A percentile compares a stretch with the other conserved stretches of the same genome.
Evolutionary conservation across 2,329 filamentous ascomycete species (phyloP).

Genomic region (Microdochium bolleyi): DNA sequence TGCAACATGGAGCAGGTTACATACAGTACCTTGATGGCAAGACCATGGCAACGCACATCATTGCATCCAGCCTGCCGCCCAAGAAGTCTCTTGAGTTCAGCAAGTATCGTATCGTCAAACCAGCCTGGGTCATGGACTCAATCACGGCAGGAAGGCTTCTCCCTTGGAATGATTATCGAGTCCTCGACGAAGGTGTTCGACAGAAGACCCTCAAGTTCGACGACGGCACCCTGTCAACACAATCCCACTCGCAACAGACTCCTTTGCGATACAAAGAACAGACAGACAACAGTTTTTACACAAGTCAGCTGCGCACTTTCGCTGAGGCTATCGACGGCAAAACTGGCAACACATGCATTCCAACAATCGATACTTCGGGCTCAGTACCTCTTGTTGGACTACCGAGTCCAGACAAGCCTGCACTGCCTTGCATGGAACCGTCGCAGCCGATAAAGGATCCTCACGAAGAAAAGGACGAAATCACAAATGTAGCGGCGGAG

Average conservation of each 20-base stretch:
- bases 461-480: neutral
- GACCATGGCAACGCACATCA: conserved; percentile 91
- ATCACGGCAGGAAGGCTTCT: conserved; percentile 72
- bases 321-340: conserved; percentile 11
- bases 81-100: conserved; percentile 89
- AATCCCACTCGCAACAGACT: conserved; percentile 45
- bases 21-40: conserved; percentile 93
- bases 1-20: conserved; percentile 89
- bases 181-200: conserved; percentile 74
- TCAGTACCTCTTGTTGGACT: too few relatives aligned
- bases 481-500: neutral
- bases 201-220: conserved; percentile 67
- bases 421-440: too few relatives aligned
- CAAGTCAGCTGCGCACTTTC: conserved; percentile 51
- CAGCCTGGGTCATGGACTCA: conserved; percentile 89
- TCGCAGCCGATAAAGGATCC: too few relatives aligned
- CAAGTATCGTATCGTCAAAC: conserved; percentile 86
- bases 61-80: conserved; percentile 80
- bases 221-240: conserved; percentile 57
- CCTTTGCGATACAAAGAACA: conserved; percentile 69
- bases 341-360: neutral
- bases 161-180: conserved; percentile 78
- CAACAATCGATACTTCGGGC: neutral
- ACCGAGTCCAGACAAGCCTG: too few relatives aligned
- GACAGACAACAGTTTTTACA: conserved; percentile 76